Evolutionary conservation across 352 stramenopile genomes (phyloP).

Genomic region (Chrysophaeum taylorii): DNA sequence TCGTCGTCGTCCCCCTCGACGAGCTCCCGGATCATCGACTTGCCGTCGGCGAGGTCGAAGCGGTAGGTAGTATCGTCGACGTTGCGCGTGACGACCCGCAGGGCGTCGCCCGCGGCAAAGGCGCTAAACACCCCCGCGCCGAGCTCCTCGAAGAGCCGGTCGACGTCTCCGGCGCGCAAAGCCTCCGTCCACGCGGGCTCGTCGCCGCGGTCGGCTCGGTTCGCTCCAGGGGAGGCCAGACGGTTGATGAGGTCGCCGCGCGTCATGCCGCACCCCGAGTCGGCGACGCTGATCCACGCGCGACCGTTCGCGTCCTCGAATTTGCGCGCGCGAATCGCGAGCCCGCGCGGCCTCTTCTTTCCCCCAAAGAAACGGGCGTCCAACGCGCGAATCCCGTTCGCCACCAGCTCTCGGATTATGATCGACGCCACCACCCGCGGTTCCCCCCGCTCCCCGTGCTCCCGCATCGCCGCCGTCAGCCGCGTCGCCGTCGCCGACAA

Average conservation of each 20-base stretch:
- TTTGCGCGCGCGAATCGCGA: background rate
- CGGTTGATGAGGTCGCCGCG: slow-evolving; percentile 34
- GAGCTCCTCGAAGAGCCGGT: background rate
- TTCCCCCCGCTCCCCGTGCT: background rate
- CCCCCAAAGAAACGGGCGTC: background rate
- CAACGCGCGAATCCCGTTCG: background rate
- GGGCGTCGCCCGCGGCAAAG: background rate
- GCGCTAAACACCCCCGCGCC: background rate
- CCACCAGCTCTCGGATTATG: background rate
- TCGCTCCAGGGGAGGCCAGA: slow-evolving; percentile 12
- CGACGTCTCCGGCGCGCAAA: background rate
- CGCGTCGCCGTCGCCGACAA: background rate
- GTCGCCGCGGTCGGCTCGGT: background rate
- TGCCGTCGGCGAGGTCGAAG: background rate
- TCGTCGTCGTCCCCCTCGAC: no score
- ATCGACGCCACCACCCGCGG: background rate
- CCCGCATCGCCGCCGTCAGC: background rate
- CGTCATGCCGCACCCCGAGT: slow-evolving; percentile 35
- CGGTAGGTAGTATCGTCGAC: background rate
- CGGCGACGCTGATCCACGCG: slow-evolving; percentile 20
- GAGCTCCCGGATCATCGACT: no score
- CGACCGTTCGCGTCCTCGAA: background rate
- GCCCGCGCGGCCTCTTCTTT: background rate
- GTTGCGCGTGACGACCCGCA: background rate
- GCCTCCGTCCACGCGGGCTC: background rate